phyloP scores from a whole-genome alignment of 148 eudicot species.

The Spergularia marina region DNA sequence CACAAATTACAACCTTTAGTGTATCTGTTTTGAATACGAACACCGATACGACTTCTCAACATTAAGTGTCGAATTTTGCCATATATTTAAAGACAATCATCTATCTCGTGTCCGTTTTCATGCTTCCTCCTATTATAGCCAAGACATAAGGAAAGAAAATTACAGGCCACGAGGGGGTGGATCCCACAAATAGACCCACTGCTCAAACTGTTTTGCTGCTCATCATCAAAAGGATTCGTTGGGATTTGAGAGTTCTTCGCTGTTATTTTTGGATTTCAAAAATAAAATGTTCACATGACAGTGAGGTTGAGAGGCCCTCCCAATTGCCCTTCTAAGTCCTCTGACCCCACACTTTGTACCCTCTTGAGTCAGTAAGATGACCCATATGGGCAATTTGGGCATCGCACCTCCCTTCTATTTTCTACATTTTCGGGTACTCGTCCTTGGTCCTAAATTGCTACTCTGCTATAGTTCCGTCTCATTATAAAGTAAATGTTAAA shows the following conservation, averaged over 20 bases:
- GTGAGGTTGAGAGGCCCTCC: neutral
- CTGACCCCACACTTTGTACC: conserved; percentile 23
- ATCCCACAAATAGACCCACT: conserved; percentile 9
- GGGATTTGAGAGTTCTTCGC: conserved; percentile 9
- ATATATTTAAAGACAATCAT: no score
- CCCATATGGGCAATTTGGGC: conserved; percentile 7
- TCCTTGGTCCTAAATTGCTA: no score
- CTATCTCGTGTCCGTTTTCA: no score
- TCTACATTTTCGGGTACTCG: no score
- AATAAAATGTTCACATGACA: conserved; percentile 12
- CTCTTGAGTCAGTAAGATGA: conserved; percentile 22
- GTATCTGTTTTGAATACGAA: no score
- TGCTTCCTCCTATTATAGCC: no score
- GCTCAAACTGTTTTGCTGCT: neutral
- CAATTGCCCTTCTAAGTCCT: conserved; percentile 2
- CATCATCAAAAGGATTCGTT: conserved; percentile 7
- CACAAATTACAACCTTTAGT: no score
- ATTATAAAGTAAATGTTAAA: no score
- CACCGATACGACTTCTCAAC: no score
- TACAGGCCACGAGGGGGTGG: conserved; percentile 31
- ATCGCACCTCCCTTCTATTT: neutral
- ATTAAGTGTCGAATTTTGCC: no score
- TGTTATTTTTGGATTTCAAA: conserved; percentile 18
- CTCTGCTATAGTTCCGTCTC: no score
- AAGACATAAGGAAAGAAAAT: neutral